These are phyloP conservation scores for Metschnikowia kunwiensis DNA, from an alignment of 805 yeast species.

Conservation along the genomic window DNA sequence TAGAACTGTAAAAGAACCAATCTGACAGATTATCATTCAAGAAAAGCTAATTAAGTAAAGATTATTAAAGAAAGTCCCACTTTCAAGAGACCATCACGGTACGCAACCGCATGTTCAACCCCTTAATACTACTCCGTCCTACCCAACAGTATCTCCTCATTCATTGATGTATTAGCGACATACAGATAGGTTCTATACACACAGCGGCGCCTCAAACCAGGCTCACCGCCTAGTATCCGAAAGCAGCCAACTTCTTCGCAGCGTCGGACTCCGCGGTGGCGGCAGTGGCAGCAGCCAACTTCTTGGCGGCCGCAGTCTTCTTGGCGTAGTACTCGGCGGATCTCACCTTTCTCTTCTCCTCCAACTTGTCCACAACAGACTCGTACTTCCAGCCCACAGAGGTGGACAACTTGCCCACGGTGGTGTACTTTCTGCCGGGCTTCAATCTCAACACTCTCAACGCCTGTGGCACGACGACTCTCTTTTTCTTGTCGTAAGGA, in stretches of 20 bases:
- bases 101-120: too few relatives aligned
- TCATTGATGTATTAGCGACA: slow-evolving; percentile 18
- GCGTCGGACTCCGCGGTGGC: slow-evolving; percentile 87
- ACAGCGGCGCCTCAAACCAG: too few relatives aligned
- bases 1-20: too few relatives aligned
- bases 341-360: slow-evolving; percentile 99
- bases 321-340: slow-evolving; percentile 98
- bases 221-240: slow-evolving; percentile 93
- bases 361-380: slow-evolving; percentile 94
- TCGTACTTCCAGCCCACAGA: slow-evolving; percentile 99
- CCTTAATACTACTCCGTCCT: too few relatives aligned
- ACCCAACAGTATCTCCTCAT: too few relatives aligned
- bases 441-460: slow-evolving; percentile 97
- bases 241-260: slow-evolving; percentile 88
- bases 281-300: slow-evolving; percentile 82
- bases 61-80: too few relatives aligned
- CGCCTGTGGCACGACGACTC: slow-evolving; percentile 99
- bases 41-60: too few relatives aligned
- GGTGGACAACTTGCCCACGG: slow-evolving; percentile 92
- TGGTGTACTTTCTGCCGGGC: slow-evolving; percentile 99
- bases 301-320: slow-evolving; percentile 95
- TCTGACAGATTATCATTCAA: too few relatives aligned
- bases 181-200: slow-evolving; percentile 16
- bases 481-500: slow-evolving; percentile 99
- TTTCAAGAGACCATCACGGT: too few relatives aligned